phyloP scores from a whole-genome alignment of 2,329 filamentous ascomycete genomes.

The Fusarium odoratissimum region DNA sequence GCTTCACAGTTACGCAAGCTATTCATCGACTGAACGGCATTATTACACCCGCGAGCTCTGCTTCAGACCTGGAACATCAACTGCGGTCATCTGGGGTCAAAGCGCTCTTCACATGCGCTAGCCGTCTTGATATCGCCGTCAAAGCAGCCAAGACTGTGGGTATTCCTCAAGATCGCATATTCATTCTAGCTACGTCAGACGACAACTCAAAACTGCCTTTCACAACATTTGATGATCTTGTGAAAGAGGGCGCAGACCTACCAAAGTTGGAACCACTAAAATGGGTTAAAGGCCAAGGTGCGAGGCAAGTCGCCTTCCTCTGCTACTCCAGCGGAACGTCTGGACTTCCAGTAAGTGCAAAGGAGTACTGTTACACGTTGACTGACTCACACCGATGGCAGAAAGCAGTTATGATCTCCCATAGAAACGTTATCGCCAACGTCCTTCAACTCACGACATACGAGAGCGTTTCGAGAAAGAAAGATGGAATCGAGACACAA shows the following conservation, averaged over 20 bases:
- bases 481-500: neutral
- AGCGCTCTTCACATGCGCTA: neutral
- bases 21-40: neutral
- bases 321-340: neutral
- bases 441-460: neutral
- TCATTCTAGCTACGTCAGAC: neutral
- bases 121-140: neutral
- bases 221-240: neutral
- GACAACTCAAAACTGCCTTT: neutral
- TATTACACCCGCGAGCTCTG: neutral
- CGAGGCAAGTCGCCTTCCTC: neutral
- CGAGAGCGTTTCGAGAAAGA: fast-evolving
- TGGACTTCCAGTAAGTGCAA: neutral
- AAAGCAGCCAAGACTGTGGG: neutral
- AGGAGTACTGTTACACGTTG: too few relatives aligned
- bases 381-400: too few relatives aligned
- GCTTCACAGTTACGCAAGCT: neutral
- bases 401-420: neutral
- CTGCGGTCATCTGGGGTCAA: neutral
- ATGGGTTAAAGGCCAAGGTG: neutral
- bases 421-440: neutral
- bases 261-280: fast-evolving
- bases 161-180: neutral
- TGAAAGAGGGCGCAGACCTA: neutral
- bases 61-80: neutral